Evolutionary conservation across 768 basidiomycete genomes (phyloP).

Genomic region (Porphyrellus cyaneotinctus): DNA sequence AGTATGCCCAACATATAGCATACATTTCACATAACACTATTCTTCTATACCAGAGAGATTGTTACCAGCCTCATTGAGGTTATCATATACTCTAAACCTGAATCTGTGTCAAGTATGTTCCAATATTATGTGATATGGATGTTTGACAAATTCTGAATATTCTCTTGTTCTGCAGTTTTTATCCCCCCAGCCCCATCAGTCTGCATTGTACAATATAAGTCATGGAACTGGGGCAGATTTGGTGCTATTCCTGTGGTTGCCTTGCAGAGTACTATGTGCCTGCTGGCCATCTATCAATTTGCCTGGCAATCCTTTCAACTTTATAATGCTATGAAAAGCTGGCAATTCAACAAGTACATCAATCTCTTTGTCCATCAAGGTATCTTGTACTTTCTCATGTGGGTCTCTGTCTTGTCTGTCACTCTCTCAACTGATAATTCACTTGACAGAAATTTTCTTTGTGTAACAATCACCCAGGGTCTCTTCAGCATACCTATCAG

Average conservation of each 20-base stretch:
- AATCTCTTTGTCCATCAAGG: slow-evolving; percentile 6
- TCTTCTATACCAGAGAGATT: background rate
- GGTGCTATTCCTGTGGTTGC: background rate
- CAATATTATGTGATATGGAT: no score
- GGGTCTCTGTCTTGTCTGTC: background rate
- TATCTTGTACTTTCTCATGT: slow-evolving; percentile 9
- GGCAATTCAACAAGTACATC: slow-evolving; percentile 9
- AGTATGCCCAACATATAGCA: no score
- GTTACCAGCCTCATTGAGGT: background rate
- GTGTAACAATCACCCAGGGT: background rate
- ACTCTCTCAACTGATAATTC: background rate
- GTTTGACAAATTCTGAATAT: background rate
- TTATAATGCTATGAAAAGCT: background rate
- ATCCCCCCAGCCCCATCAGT: background rate
- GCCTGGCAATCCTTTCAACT: background rate
- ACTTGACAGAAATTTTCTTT: slow-evolving; percentile 1
- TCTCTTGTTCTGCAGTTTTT: background rate
- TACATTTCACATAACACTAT: no score
- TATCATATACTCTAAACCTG: background rate
- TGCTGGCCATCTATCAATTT: background rate
- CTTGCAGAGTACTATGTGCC: slow-evolving; percentile 8
- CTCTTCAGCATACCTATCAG: background rate
- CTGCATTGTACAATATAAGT: slow-evolving; percentile 1
- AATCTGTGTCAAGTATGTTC: background rate
- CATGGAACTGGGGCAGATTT: slow-evolving; percentile 3